Evolutionary conservation across 1,284 basidiomycete species (phyloP).

Genomic region (Microbotryum violaceum): DNA sequence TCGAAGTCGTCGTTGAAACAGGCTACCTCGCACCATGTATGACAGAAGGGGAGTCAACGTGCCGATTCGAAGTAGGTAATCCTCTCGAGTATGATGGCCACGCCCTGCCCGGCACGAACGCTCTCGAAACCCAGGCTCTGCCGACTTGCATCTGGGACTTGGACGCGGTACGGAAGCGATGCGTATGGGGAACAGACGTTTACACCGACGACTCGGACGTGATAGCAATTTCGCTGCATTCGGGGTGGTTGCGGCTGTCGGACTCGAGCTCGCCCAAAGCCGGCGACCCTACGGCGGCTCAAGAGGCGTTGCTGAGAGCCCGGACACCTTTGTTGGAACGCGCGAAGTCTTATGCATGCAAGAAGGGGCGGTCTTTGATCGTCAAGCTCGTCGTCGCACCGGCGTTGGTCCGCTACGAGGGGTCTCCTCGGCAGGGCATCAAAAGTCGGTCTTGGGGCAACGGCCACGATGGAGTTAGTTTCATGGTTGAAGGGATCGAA

Average conservation of each 20-base stretch:
- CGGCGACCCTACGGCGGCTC: conserved; percentile 13
- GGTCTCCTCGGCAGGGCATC: conserved; percentile 47
- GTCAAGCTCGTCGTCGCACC: conserved; percentile 49
- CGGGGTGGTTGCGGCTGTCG: conserved; percentile 47
- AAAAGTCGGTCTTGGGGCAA: conserved; percentile 50
- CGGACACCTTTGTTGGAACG: not conserved
- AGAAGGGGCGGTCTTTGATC: conserved; percentile 38
- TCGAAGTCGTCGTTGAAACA: conserved; percentile 30
- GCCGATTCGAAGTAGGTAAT: not conserved
- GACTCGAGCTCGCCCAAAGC: conserved; percentile 2
- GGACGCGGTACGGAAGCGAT: conserved; percentile 34
- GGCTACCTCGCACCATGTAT: conserved; percentile 15
- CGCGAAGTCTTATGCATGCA: not conserved
- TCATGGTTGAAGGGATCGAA: conserved; percentile 40
- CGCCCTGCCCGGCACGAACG: not conserved
- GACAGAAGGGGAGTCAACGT: not conserved
- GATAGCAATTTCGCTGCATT: conserved; percentile 48
- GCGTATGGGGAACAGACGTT: conserved; percentile 52
- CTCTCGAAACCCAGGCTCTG: conserved; percentile 6
- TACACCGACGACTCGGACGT: conserved; percentile 56
- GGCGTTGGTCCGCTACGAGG: conserved; percentile 48
- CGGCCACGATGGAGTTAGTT: conserved; percentile 50
- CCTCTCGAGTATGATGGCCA: conserved; percentile 2
- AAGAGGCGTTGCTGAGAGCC: conserved; percentile 7
- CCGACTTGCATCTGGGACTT: conserved; percentile 31